Percentiles rank a stretch among this genome's conserved stretches.
These are phyloP conservation scores for Pedinophyceae sp. DNA, from an alignment of 139 green algal species.

Conservation along the genomic window DNA sequence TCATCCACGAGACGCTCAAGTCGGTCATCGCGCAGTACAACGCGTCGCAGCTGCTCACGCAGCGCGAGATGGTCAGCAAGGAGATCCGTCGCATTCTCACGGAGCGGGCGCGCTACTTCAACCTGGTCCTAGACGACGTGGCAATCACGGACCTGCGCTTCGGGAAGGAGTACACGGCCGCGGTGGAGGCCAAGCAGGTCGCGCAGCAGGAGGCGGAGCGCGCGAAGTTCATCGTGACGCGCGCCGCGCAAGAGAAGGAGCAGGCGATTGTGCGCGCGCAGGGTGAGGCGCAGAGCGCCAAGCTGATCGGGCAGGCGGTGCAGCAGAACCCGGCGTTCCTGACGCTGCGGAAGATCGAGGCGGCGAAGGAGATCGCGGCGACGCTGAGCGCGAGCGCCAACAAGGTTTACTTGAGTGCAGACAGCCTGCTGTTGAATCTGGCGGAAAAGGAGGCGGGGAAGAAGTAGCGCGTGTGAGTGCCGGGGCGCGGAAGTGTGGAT, in stretches of 20 bases:
- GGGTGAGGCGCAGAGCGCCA: slow-evolving; percentile 79
- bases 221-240: slow-evolving; percentile 92
- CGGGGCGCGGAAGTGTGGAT: too few species aligned
- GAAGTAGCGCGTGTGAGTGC: too few species aligned
- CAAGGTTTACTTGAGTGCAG: slow-evolving; percentile 78
- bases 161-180: slow-evolving; percentile 82
- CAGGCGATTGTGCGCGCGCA: slow-evolving; percentile 75
- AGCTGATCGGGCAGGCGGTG: slow-evolving; percentile 86
- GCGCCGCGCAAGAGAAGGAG: slow-evolving; percentile 93
- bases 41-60: slow-evolving; percentile 89
- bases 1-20: slow-evolving; percentile 95
- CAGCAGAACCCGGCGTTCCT: slow-evolving; percentile 79
- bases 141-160: slow-evolving; percentile 98
- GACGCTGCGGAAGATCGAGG: slow-evolving; percentile 82
- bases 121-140: slow-evolving; percentile 96
- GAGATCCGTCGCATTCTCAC: slow-evolving; percentile 87
- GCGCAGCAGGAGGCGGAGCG: slow-evolving; percentile 96
- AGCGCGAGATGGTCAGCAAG: slow-evolving; percentile 77
- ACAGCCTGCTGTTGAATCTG: slow-evolving; percentile 87
- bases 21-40: slow-evolving; percentile 98
- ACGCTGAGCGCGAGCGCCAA: slow-evolving; percentile 70
- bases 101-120: slow-evolving; percentile 76
- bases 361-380: slow-evolving; percentile 40
- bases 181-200: slow-evolving; percentile 96
- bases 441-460: too few species aligned